phyloP scores from a whole-genome alignment of 2,329 filamentous ascomycete genomes.

The Dothideomycetes sp. region DNA sequence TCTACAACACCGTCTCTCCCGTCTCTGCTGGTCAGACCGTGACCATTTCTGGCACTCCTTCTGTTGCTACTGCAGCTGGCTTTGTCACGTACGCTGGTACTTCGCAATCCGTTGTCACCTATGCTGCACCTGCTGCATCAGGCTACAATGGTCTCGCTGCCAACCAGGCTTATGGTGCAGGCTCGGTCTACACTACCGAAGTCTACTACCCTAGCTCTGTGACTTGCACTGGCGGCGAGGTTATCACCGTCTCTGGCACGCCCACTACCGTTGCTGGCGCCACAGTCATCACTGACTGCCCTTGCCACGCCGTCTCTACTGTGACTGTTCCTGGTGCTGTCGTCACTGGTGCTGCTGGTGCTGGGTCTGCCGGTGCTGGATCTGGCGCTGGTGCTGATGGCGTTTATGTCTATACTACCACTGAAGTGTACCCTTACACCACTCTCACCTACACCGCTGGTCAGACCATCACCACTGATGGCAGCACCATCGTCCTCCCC shows the following conservation, averaged over 20 bases:
- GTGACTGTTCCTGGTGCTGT: not conserved
- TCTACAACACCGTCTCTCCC: not conserved
- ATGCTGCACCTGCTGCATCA: not conserved
- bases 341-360: not conserved
- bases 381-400: too few relatives aligned
- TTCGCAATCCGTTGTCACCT: too few relatives aligned
- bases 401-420: too few relatives aligned
- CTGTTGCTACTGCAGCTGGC: too few relatives aligned
- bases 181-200: not conserved
- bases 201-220: not conserved
- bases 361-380: too few relatives aligned
- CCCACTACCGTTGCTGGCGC: not conserved
- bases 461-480: not conserved
- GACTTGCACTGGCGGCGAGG: conserved; percentile 1
- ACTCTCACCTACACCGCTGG: conserved; percentile 1
- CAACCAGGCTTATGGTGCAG: too few relatives aligned
- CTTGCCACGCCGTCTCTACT: not conserved
- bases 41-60: not conserved
- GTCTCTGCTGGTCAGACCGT: conserved; percentile 1
- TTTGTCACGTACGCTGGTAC: too few relatives aligned
- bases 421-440: not conserved
- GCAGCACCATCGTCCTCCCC: not conserved
- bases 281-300: not conserved
- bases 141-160: not conserved
- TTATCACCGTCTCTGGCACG: not conserved